Evolutionary conservation across 2,329 filamentous ascomycete species (phyloP).

Genomic region (Paramyrothecium sp.): DNA sequence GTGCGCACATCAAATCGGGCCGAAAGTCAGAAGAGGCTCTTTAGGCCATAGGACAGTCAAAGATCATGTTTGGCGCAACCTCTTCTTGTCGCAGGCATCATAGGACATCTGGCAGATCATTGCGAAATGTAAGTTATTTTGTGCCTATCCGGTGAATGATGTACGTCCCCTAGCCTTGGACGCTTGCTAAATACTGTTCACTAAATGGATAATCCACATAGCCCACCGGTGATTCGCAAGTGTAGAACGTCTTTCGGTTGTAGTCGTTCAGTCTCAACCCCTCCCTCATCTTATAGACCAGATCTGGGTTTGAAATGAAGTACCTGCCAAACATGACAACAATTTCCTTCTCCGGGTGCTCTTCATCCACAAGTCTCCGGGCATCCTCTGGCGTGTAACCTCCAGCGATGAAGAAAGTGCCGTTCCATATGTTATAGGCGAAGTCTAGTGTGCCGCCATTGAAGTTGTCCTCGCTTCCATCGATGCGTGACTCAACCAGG

Average conservation of each 20-base stretch:
- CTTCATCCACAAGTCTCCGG: constrained; percentile 22
- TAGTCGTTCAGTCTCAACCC: constrained; percentile 22
- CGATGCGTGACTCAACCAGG: constrained; percentile 56
- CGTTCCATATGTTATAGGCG: constrained; percentile 29
- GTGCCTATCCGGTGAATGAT: too few relatives aligned
- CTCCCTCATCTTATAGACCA: constrained; percentile 21
- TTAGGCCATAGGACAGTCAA: too few relatives aligned
- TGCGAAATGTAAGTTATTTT: too few relatives aligned
- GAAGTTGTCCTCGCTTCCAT: constrained; percentile 39
- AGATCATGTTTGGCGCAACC: too few relatives aligned
- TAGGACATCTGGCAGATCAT: too few relatives aligned
- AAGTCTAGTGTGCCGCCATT: constrained; percentile 29
- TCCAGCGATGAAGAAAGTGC: constrained; percentile 30
- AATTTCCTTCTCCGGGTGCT: constrained; percentile 26
- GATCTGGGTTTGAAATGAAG: constrained; percentile 27
- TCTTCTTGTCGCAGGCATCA: too few relatives aligned
- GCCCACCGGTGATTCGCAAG: constrained; percentile 7
- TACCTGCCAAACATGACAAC: constrained; percentile 29
- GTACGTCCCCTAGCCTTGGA: neutral
- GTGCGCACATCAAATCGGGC: too few relatives aligned
- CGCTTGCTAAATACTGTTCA: constrained; percentile 6
- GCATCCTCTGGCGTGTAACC: constrained; percentile 26
- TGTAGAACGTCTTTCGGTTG: constrained; percentile 25
- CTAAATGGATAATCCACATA: constrained; percentile 28
- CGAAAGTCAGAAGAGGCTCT: too few relatives aligned